Conservation (phyloP, 306 rosid genomes). For the Ormosia semicastrata region DNA sequence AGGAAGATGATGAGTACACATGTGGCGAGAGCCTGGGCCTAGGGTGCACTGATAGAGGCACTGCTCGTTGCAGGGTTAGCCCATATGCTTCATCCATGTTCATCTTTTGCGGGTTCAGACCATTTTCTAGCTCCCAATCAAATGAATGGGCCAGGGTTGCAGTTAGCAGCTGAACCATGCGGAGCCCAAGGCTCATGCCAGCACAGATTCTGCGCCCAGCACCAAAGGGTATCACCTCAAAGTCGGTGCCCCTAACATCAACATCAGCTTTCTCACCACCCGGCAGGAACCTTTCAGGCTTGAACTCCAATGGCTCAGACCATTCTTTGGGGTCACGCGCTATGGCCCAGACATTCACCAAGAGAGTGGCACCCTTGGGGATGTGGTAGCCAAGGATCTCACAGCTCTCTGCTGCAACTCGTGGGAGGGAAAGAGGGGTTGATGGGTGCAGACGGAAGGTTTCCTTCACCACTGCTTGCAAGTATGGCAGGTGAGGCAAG, state of each 20-base stretch:
- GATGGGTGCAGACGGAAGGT: constrained; percentile 82
- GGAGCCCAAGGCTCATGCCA: constrained; percentile 63
- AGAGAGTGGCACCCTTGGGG: constrained; percentile 69
- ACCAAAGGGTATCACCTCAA: constrained; percentile 80
- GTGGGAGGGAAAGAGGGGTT: constrained; percentile 87
- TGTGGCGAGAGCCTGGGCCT: constrained; percentile 43
- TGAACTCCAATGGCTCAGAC: constrained; percentile 54
- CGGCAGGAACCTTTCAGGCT: constrained; percentile 64
- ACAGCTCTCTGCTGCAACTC: constrained; percentile 50
- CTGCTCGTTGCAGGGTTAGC: constrained; percentile 63
- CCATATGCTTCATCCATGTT: constrained; percentile 86
- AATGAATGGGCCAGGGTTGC: constrained; percentile 59
- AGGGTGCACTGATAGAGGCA: constrained; percentile 51
- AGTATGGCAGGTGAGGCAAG: constrained; percentile 48
- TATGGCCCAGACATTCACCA: constrained; percentile 84
- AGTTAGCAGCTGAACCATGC: constrained; percentile 55
- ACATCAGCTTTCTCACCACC: constrained; percentile 63
- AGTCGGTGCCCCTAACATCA: constrained; percentile 65
- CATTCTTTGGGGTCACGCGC: constrained; percentile 67
- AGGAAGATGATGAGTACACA: constrained; percentile 23
- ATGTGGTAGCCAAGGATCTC: constrained; percentile 60
- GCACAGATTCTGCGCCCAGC: constrained; percentile 83
- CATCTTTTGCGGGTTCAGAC: constrained; percentile 38
- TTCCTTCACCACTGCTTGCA: constrained; percentile 82
- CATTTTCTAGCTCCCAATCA: constrained; percentile 57